Evolutionary conservation across 2,329 filamentous ascomycete species (phyloP).

Genomic region (Fusarium poae): DNA sequence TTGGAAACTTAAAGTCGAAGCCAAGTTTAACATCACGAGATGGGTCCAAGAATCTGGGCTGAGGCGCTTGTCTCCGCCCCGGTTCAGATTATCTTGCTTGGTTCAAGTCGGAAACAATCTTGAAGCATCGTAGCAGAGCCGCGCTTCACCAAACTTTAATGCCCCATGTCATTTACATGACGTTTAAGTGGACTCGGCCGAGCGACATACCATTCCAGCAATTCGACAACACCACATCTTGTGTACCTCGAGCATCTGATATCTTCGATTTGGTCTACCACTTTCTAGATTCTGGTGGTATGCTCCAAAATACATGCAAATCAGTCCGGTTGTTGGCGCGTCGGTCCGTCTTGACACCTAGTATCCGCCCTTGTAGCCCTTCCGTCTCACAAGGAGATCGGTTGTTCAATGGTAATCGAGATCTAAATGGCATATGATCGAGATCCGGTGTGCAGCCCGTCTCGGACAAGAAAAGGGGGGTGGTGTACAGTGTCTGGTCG

Average conservation of each 20-base stretch:
- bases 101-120: constrained; percentile 1
- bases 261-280: background rate
- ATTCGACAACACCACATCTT: constrained; percentile 3
- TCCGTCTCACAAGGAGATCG: constrained; percentile 30
- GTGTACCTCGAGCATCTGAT: background rate
- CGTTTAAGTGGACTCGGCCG: constrained; percentile 37
- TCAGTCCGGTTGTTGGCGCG: background rate
- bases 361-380: constrained; percentile 13
- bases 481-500: constrained; percentile 1
- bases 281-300: background rate
- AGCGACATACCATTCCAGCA: constrained; percentile 24
- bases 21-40: constrained; percentile 6
- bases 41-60: constrained; percentile 4
- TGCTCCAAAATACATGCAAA: background rate
- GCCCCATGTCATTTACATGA: constrained; percentile 33
- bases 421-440: constrained; percentile 33
- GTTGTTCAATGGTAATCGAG: constrained; percentile 31
- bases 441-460: constrained; percentile 27
- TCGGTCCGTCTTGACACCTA: constrained; percentile 13
- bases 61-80: background rate
- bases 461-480: constrained; percentile 6
- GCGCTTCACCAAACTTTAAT: constrained; percentile 38
- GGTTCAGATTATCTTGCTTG: background rate
- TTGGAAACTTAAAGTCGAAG: constrained; percentile 12
- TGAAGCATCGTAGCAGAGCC: constrained; percentile 31